Percentiles rank a stretch among this genome's conserved stretches.
Evolutionary conservation across 805 yeast species (phyloP).

Genomic region (Spathaspora arborariae): DNA sequence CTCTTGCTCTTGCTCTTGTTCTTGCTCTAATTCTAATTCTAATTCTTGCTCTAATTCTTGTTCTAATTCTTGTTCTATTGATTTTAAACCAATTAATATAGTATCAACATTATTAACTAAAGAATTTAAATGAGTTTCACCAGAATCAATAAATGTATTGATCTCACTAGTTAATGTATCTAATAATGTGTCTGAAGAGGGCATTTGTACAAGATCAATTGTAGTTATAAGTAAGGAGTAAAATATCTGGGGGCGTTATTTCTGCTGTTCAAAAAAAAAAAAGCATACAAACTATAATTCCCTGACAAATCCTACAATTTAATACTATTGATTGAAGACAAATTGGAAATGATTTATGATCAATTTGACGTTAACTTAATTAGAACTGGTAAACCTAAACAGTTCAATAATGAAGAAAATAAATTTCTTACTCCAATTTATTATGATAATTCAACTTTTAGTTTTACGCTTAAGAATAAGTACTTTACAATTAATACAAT

Average conservation of each 20-base stretch:
- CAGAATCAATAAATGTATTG: slow-evolving; percentile 18
- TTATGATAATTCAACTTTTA: too few species aligned
- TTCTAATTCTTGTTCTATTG: slow-evolving; percentile 20
- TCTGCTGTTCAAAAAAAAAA: background rate
- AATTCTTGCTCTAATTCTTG: slow-evolving; percentile 11
- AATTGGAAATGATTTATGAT: too few species aligned
- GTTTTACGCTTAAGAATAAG: too few species aligned
- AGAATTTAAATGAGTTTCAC: slow-evolving; percentile 15
- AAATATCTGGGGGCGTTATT: background rate
- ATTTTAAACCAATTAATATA: slow-evolving; percentile 21
- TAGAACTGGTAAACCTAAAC: too few species aligned
- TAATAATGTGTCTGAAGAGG: slow-evolving; percentile 14
- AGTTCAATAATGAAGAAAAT: too few species aligned
- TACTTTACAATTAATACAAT: too few species aligned
- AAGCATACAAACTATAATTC: too few species aligned
- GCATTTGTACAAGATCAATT: too few species aligned
- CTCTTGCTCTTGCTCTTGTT: background rate
- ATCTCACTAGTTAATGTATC: slow-evolving; percentile 24
- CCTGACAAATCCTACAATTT: too few species aligned
- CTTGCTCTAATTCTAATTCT: slow-evolving; percentile 1
- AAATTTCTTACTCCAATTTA: too few species aligned
- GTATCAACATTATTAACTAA: slow-evolving; percentile 20
- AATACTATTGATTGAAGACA: too few species aligned
- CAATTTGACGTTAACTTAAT: too few species aligned
- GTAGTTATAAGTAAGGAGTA: background rate